Conservation (phyloP, 306 rosid genomes). For the Astragalus membranaceus region DNA sequence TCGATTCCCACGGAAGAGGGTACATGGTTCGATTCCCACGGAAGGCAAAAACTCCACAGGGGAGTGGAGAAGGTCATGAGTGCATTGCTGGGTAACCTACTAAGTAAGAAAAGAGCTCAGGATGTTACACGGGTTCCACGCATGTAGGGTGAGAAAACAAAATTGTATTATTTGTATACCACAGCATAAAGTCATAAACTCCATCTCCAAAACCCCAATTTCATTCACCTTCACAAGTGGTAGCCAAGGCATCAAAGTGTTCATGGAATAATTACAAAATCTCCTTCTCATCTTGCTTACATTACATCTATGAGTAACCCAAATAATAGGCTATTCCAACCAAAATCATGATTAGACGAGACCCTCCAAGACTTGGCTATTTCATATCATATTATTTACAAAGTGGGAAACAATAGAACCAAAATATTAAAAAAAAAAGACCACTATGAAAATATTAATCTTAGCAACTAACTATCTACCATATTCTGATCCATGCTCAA, state of each 20-base stretch:
- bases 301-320: neutral
- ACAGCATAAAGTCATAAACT: neutral
- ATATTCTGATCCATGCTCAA: conserved; percentile 14
- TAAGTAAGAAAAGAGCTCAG: too few species aligned
- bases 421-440: neutral
- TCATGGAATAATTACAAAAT: neutral
- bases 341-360: neutral
- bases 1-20: too few species aligned
- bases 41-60: too few species aligned
- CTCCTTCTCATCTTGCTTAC: neutral
- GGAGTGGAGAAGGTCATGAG: too few species aligned
- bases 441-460: neutral
- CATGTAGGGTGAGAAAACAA: too few species aligned
- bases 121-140: too few species aligned
- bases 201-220: neutral
- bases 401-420: neutral
- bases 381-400: conserved; percentile 4
- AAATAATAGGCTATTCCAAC: neutral
- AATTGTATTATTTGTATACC: too few species aligned
- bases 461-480: conserved; percentile 19
- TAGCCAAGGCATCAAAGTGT: neutral
- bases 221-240: neutral
- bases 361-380: neutral
- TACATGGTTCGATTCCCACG: too few species aligned
- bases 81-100: too few species aligned